Conservation (phyloP, 331 rosid species). For the Phaseolus coccineus region DNA sequence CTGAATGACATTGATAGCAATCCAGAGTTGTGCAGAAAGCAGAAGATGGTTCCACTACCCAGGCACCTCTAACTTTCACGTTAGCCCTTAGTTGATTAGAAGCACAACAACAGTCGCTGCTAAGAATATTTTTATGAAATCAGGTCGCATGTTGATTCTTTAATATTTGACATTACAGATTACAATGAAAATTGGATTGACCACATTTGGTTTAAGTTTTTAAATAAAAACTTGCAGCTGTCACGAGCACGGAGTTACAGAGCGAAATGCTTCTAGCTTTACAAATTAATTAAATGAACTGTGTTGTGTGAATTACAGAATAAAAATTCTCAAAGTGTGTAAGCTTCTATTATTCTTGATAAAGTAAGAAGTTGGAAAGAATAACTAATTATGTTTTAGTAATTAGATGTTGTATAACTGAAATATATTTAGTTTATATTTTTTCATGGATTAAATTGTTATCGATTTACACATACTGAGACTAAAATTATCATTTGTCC, state of each 20-base stretch:
- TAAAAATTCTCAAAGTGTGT: neutral
- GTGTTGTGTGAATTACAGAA: neutral
- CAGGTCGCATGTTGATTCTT: neutral
- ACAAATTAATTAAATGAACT: neutral
- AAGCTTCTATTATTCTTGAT: neutral
- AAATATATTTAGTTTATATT: too few relatives aligned
- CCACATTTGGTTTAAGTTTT: neutral
- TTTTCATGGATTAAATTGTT: too few relatives aligned
- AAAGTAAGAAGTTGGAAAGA: neutral
- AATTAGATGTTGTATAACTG: too few relatives aligned
- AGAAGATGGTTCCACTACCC: conserved; percentile 7
- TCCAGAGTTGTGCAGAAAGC: conserved; percentile 7
- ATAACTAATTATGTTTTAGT: neutral
- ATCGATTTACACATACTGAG: too few relatives aligned
- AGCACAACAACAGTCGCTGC: conserved; percentile 27
- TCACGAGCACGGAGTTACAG: too few relatives aligned
- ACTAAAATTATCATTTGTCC: too few relatives aligned
- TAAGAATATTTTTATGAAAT: neutral
- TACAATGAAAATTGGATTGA: neutral
- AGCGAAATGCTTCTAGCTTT: neutral
- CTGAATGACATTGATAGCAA: neutral
- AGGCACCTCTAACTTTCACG: neutral
- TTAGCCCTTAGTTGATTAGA: neutral
- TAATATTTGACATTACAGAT: neutral
- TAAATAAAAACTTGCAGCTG: too few relatives aligned